A percentile compares a stretch with the other conserved stretches of the same genome.
These are phyloP conservation scores for Fusarium udum DNA, from an alignment of 2,329 filamentous ascomycete genomes.

Conservation along the genomic window DNA sequence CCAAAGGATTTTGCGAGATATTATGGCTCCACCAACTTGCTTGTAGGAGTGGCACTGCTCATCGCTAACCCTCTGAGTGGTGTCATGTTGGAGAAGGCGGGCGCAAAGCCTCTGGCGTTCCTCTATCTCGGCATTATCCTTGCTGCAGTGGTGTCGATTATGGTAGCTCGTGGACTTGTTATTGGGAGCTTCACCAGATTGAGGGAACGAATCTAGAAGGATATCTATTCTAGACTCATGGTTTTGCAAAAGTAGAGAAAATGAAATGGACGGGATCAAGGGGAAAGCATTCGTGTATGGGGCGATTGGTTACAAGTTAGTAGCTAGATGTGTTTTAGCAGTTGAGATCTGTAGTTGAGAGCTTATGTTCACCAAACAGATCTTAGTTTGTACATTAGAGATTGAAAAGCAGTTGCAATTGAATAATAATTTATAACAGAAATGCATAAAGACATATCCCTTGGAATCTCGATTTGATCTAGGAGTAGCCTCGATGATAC, in stretches of 20 bases:
- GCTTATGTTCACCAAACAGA: neutral
- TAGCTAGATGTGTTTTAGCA: neutral
- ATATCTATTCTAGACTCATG: neutral
- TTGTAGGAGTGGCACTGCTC: constrained; percentile 55
- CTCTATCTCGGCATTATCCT: constrained; percentile 55
- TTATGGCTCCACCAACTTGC: constrained; percentile 54
- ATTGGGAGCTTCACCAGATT: constrained; percentile 11
- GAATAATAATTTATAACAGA: neutral
- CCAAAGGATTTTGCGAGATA: constrained; percentile 56
- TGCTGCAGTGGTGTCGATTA: constrained; percentile 41
- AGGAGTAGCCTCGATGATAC: too few species aligned
- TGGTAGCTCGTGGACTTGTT: constrained; percentile 30
- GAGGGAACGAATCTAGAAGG: constrained; percentile 3
- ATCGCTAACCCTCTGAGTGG: constrained; percentile 56
- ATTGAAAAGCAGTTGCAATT: neutral
- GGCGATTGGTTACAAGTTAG: neutral
- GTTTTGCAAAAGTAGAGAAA: neutral
- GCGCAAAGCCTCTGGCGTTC: constrained; percentile 53
- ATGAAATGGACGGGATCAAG: too few species aligned
- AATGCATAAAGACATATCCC: neutral
- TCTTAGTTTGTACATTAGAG: neutral
- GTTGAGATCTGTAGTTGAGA: neutral
- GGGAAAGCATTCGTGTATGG: neutral
- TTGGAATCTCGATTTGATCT: neutral
- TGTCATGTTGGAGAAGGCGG: constrained; percentile 53